These are phyloP conservation scores for Citrus unshiu DNA, from an alignment of 345 rosid genomes.

Conservation along the genomic window DNA sequence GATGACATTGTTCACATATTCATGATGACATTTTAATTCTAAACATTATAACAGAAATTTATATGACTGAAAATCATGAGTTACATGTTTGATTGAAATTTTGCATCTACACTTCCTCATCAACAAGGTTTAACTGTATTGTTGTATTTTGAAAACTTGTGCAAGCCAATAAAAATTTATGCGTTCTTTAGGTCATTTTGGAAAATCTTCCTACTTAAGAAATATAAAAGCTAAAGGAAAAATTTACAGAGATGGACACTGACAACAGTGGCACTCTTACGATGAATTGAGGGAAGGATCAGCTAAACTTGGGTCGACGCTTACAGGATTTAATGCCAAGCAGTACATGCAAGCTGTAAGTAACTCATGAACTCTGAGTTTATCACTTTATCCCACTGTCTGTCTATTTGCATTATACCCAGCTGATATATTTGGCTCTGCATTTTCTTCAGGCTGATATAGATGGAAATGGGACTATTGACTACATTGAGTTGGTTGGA, in stretches of 20 bases:
- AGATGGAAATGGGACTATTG: conserved; percentile 81
- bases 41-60: too few relatives aligned
- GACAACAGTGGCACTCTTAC: too few relatives aligned
- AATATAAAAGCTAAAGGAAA: too few relatives aligned
- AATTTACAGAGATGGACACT: too few relatives aligned
- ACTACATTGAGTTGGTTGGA: conserved; percentile 51
- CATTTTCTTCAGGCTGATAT: conserved; percentile 60
- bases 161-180: not conserved
- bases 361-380: not conserved
- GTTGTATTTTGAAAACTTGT: not conserved
- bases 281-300: conserved; percentile 41
- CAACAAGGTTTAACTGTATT: not conserved
- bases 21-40: too few relatives aligned
- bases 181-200: conserved; percentile 40
- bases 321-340: conserved; percentile 64
- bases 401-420: not conserved
- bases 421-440: not conserved
- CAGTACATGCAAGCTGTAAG: conserved; percentile 93
- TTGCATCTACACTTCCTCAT: not conserved
- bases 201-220: too few relatives aligned
- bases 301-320: conserved; percentile 72
- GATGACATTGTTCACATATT: too few relatives aligned
- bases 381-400: not conserved
- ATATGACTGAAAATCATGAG: too few relatives aligned
- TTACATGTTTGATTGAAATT: too few relatives aligned